A percentile compares a stretch with the other conserved stretches of the same genome.
phyloP scores from a whole-genome alignment of 306 rosid genomes.

The Cicer judaicum region DNA sequence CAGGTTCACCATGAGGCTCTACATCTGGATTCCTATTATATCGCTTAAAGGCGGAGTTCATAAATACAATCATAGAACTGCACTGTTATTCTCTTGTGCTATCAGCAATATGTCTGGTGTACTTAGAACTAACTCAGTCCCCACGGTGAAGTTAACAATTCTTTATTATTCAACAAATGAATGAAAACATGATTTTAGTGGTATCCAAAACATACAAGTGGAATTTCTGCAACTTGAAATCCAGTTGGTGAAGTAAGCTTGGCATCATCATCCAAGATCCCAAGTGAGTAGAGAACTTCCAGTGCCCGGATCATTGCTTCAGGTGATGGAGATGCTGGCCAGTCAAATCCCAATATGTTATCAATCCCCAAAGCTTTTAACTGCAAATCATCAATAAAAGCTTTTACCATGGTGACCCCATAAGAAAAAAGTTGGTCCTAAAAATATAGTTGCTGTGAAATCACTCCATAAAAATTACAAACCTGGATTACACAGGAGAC shows the following conservation, averaged over 20 bases:
- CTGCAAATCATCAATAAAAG: constrained; percentile 54
- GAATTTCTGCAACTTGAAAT: constrained; percentile 95
- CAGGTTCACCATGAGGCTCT: constrained; percentile 17
- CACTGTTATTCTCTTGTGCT: constrained; percentile 14
- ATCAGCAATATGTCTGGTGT: constrained; percentile 12
- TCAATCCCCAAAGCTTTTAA: constrained; percentile 93
- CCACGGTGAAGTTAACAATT: constrained; percentile 32
- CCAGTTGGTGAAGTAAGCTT: constrained; percentile 95
- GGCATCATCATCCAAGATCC: constrained; percentile 87
- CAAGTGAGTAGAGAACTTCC: constrained; percentile 92
- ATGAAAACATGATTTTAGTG: constrained; percentile 33
- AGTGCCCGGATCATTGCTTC: constrained; percentile 96
- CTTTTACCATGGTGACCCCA: not conserved
- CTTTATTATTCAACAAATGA: constrained; percentile 32
- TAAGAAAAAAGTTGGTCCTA: not conserved
- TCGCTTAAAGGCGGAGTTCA: constrained; percentile 23
- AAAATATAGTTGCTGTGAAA: constrained; percentile 16
- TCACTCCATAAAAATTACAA: constrained; percentile 30
- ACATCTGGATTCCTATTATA: not conserved
- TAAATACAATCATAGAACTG: not conserved
- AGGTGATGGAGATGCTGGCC: constrained; percentile 96
- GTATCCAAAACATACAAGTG: constrained; percentile 66
- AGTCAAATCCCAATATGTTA: constrained; percentile 93
- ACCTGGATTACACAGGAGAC: constrained; percentile 94
- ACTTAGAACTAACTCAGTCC: constrained; percentile 15